Base-by-base conservation (phyloP, 1,284 basidiomycete genomes). In the Serendipita sp. region DNA sequence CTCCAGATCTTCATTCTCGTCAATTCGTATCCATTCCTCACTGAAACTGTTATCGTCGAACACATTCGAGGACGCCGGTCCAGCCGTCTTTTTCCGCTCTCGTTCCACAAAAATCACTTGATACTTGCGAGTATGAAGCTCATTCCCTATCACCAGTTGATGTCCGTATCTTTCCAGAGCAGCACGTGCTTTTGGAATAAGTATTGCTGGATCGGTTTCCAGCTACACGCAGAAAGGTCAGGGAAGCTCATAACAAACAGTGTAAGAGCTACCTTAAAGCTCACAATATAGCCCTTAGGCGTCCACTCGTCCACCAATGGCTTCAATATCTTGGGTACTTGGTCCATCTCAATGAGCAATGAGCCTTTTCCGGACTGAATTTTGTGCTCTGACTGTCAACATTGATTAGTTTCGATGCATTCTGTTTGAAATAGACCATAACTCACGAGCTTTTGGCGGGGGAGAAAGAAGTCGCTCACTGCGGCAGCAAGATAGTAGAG, bases 401-500 rank as follows among this genome's bases (percentile, higher is more conserved):
- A 32, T 64, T 35, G 62, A 44, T 12, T 8, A 62, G 60, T 41
- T 34, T 38, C 53, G 61, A 5, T 15, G 5, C 26, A 3, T 2
- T n/a, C 26, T 38, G 5, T 10, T 17, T 63, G 13, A 35, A 32
- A 34, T 45, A 61, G 30, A 2, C 35, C 30, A 64, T 26, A 26
- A 78, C 84, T 66, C 67, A 92, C 93, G 80, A 97, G 84, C 70
- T 83, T 87, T 70, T 94, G 88, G 60, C 84, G 79, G 0, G 95
- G 95, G 47, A 99, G 78, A 78, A 97, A 99, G 72, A 99, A 99
- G 74, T 99, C 95, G 72, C 89, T 93, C 50, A 99, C 96, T 1
- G 96, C 96, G 0, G 95, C 95, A 12, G 95, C 95, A 61, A 99
- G 85, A 72, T 98, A 99, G 75, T 93, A 98, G 84, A 99, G 82